Conservation (phyloP, 2,329 filamentous ascomycete genomes). For the Hortaea werneckii region DNA sequence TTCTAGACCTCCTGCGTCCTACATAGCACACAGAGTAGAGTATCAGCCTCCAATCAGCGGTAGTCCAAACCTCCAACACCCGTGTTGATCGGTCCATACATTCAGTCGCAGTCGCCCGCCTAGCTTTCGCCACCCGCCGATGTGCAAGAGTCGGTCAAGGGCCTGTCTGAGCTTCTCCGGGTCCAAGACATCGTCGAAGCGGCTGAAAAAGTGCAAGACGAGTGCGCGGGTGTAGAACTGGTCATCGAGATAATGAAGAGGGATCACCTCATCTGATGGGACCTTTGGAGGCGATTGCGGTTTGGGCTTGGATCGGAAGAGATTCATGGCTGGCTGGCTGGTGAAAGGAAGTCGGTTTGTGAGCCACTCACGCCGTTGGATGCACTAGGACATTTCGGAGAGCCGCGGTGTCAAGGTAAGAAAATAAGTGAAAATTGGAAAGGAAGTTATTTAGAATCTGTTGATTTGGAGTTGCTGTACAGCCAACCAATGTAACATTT, state of each 20-base stretch:
- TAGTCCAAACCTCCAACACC: neutral
- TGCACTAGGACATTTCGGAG: too few species aligned
- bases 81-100: neutral
- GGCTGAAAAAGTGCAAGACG: constrained; percentile 8
- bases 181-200: constrained; percentile 12
- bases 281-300: neutral
- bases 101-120: constrained; percentile 6
- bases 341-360: too few species aligned
- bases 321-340: too few species aligned
- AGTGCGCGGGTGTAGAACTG: constrained; percentile 1
- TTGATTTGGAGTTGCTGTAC: too few species aligned
- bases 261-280: constrained; percentile 3
- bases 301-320: too few species aligned
- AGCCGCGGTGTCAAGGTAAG: too few species aligned
- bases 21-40: neutral
- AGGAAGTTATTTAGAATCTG: too few species aligned
- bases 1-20: constrained; percentile 5
- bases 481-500: too few species aligned
- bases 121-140: constrained; percentile 6
- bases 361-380: too few species aligned
- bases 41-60: neutral
- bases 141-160: constrained; percentile 6
- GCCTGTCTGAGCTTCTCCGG: constrained; percentile 5
- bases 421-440: too few species aligned
- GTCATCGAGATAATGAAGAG: constrained; percentile 6